phyloP scores from a whole-genome alignment of 2,329 filamentous ascomycete species.

The Colletotrichum lindemuthianum region DNA sequence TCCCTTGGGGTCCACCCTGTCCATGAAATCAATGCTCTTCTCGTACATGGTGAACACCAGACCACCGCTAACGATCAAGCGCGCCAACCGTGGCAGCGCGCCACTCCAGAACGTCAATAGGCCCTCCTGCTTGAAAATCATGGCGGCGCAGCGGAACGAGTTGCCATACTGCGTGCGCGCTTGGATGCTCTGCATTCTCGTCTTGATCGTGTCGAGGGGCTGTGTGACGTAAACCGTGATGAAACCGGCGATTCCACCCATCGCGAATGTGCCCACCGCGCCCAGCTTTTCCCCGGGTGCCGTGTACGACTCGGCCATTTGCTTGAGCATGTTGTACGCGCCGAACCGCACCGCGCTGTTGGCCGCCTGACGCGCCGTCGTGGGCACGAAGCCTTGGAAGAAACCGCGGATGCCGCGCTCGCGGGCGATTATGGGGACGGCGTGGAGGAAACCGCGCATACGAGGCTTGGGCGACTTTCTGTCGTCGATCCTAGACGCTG shows the following conservation, averaged over 20 bases:
- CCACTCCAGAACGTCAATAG: conserved; percentile 94
- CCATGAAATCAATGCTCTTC: conserved; percentile 92
- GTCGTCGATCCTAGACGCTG: conserved; percentile 82
- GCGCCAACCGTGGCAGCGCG: conserved; percentile 83
- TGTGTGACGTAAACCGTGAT: conserved; percentile 87
- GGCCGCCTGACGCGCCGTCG: conserved; percentile 91
- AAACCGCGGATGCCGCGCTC: conserved; percentile 92
- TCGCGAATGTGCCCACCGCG: conserved; percentile 85
- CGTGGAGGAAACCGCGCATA: conserved; percentile 92
- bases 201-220: conserved; percentile 93
- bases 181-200: conserved; percentile 96
- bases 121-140: conserved; percentile 91
- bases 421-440: conserved; percentile 84
- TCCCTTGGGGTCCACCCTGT: conserved; percentile 81
- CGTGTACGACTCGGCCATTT: conserved; percentile 90
- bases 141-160: conserved; percentile 81
- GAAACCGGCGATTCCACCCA: conserved; percentile 87
- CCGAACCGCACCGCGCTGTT: conserved; percentile 94
- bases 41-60: conserved; percentile 99
- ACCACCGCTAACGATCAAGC: conserved; percentile 89
- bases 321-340: conserved; percentile 89
- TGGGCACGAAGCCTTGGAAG: conserved; percentile 96
- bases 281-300: conserved; percentile 95
- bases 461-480: conserved; percentile 86
- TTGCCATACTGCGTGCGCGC: conserved; percentile 85